phyloP scores from a whole-genome alignment of 495 filamentous ascomycete species.

The Lophium mytilinum region DNA sequence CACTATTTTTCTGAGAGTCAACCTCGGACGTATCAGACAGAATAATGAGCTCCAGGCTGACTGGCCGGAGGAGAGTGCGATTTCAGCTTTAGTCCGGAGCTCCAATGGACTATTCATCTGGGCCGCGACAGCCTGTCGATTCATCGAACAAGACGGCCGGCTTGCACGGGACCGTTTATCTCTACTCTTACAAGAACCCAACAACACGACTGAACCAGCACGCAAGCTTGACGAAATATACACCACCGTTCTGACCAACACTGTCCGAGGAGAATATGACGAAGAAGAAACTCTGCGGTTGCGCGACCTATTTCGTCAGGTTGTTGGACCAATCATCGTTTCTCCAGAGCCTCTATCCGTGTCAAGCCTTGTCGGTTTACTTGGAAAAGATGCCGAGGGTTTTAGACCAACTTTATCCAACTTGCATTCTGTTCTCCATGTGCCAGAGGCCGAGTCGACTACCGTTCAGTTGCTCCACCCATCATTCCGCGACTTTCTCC shows the following conservation, averaged over 20 bases:
- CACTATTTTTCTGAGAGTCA: slow-evolving; percentile 22
- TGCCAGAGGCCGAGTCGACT: slow-evolving; percentile 22
- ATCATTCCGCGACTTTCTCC: slow-evolving; percentile 45
- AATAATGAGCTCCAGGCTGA: neutral
- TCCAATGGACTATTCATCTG: slow-evolving; percentile 30
- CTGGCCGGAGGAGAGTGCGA: slow-evolving; percentile 36
- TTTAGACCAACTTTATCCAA: no score
- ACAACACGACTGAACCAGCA: neutral
- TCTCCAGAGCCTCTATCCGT: no score
- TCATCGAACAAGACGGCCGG: neutral
- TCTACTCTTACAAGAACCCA: neutral
- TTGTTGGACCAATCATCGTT: slow-evolving; percentile 30
- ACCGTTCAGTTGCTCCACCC: slow-evolving; percentile 38
- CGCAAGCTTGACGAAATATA: slow-evolving; percentile 18
- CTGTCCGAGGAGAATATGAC: slow-evolving; percentile 5
- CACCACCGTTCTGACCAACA: slow-evolving; percentile 13
- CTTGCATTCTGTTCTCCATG: slow-evolving; percentile 33
- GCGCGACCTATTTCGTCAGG: slow-evolving; percentile 17
- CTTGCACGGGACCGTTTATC: neutral
- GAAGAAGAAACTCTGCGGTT: neutral
- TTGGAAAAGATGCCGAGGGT: no score
- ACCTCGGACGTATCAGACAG: slow-evolving; percentile 1
- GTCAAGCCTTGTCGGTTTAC: no score
- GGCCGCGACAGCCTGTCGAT: slow-evolving; percentile 18
- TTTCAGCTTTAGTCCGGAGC: slow-evolving; percentile 29